Base-by-base conservation (phyloP, 2,329 filamentous ascomycete species). In the Exserohilum turcica region DNA sequence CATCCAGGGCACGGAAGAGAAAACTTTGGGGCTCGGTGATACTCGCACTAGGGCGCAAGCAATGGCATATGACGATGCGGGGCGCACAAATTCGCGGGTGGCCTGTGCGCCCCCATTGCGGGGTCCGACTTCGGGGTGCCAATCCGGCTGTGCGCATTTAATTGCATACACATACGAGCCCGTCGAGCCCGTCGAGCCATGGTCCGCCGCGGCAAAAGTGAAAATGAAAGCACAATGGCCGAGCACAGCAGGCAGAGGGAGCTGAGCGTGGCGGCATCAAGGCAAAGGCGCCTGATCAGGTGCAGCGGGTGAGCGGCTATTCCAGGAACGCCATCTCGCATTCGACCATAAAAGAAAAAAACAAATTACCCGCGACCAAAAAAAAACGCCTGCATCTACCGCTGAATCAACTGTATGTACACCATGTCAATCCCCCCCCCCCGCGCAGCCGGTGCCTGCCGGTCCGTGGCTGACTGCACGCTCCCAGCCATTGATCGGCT, bases 41-140 rank as follows among this genome's bases (percentile, higher is more conserved):
- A 44, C 56, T 51, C 50, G 29, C 51, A 18, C 33, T 42, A 43
- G 52, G 52, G 49, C 18, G 21, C 38, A 42, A 7, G 38, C 35
- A 49, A 32, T 45, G 38, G 50, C 57, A 53, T 59, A 61, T 60
- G 56, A 61, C 56, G 51, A 57, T 54, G 54, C 54, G 57, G 57
- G 57, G 53, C 50, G 50, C 50, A 49, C 38, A 53, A 51, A 49
- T 43, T 53, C 49, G 52, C 50, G 47, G 53, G 54, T 48, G 50
- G 44, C 38, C 45, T 43, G 50, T 49, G 44, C 45, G 38, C 27
- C 27, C 37, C 39, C 47, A 52, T 38, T 52, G 52, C 52, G 43
- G 48, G 55, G 50, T 51, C 53, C 59, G 56, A 57, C 40, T 59
- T 57, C 56, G 44, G 56, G 47, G 54, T 36, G 24, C 32, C 28